Evolutionary conservation across 148 eudicot genomes (phyloP), one percentile per base, ranked within the genome.

Genomic region (Polygonum aviculare): DNA sequence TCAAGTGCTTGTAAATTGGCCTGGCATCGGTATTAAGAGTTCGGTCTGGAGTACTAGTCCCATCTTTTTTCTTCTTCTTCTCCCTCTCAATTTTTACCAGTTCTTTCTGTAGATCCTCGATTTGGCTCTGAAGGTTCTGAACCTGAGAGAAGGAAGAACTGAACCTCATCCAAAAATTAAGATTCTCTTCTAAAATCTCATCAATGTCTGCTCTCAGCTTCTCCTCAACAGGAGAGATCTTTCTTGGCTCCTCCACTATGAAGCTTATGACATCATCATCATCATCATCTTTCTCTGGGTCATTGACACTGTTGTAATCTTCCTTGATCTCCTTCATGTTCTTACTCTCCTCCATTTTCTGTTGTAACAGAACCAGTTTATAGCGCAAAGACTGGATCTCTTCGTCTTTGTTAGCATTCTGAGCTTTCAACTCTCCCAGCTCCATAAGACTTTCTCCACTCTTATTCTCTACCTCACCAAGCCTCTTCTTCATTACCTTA

Each of bases 131-230:
- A 72, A 90, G 91, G 76, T 95, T 95, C 78, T 88, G 91, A n/a
- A 95, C 77, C 80, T 93, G 94, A 15, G 86, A 92, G 76, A 88
- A 90, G 48, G 93, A 81, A 41, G 85, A 78, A 77, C 99, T 90
- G 78, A 95, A 92, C 74, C 96, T 87, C 73, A 93, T 77, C 98
- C 97, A 93, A 84, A 91, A 91, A 69, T 89, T 94, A 75, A 95
- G 79, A 75, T 93, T 92, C 78, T 89, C 93, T 38, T 93, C 97
- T 11, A 92, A 82, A 70, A 95, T 79, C 54, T 90, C 87, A 79
- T 92, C 94, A 4, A 95, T 92, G 40, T 84, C 86, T 73, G 76
- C 82, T 51, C 94, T 86, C 14, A 95, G 86, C 80, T 87, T 91
- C 74, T 89, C 93, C 76, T 95, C 99, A 44, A 85, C 73, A 0